phyloP scores from a whole-genome alignment of 2,329 filamentous ascomycete species.

The Furcasterigmium sp. region DNA sequence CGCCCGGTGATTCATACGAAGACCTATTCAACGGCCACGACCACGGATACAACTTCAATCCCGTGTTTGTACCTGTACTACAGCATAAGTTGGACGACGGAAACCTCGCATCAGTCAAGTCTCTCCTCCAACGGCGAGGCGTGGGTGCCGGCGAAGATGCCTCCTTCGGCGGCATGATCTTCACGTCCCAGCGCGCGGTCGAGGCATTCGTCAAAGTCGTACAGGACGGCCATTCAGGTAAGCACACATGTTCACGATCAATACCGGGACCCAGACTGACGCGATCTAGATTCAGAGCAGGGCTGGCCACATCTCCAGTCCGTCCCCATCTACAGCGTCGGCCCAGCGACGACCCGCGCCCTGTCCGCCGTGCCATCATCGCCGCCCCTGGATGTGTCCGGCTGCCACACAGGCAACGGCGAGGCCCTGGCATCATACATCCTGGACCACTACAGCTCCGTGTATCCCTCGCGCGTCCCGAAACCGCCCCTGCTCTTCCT shows the following conservation, averaged over 20 bases:
- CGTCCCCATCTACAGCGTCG: constrained; percentile 70
- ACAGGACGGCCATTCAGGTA: constrained; percentile 27
- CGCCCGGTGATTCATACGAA: constrained; percentile 66
- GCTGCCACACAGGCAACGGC: constrained; percentile 79
- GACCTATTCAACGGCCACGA: constrained; percentile 50
- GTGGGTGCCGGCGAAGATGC: constrained; percentile 31
- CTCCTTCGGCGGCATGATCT: constrained; percentile 71
- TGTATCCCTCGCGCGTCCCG: constrained; percentile 33
- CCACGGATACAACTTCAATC: constrained; percentile 42
- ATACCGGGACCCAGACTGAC: not conserved
- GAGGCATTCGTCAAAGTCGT: constrained; percentile 68
- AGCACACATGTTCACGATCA: constrained; percentile 1
- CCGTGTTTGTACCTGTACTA: constrained; percentile 71
- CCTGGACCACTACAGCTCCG: constrained; percentile 64
- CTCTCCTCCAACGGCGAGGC: constrained; percentile 37
- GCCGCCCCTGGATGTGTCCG: constrained; percentile 60
- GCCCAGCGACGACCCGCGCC: constrained; percentile 73
- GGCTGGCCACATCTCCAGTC: constrained; percentile 49
- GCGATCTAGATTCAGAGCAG: constrained; percentile 11
- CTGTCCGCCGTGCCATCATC: constrained; percentile 50
- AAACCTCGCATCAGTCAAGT: constrained; percentile 48
- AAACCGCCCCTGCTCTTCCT: constrained; percentile 74
- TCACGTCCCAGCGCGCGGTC: constrained; percentile 79
- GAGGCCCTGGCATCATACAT: constrained; percentile 76
- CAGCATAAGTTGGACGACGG: constrained; percentile 62